Base-by-base conservation (phyloP, 2,329 filamentous ascomycete species). In the Fonsecaea multimorphosa region DNA sequence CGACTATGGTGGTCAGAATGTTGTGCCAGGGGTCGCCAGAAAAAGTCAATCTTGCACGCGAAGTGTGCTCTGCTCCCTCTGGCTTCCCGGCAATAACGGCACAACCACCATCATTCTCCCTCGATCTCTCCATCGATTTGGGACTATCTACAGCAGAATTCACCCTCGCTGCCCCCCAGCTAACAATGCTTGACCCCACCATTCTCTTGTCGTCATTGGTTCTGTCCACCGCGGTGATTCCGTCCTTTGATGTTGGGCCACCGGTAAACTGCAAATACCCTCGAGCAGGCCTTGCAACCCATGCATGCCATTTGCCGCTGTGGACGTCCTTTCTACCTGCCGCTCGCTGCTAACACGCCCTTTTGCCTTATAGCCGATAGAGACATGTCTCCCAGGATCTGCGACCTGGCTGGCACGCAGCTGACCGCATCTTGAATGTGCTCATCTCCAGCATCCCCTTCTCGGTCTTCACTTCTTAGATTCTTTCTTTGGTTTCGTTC, bases 61-160 rank as follows among this genome's bases (percentile, higher is more conserved):
- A 60, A 38, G 19, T 22, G 38, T 46, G 16, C 27, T 52, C 52
- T 58, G 52, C 57, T 65, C 51, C 29, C 31, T 46, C 27, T 54
- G 12, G 14, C 58, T 24, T 24, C 27, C 44, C 64, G 64, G 64
- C 64, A 66, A 66, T 57, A 66, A 59, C 64, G 64, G 64, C 64
- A 66, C 64, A 54, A 29, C 31, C 19, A 55, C 38, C 32, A 49
- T 62, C 58, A 53, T 53, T n/a, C 6, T 5, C 22, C 29, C 19
- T 19, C 46, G 7, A 58, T 58, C 61, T 58, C 44, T 64, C 54
- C 54, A 64, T 64, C 61, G 44, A 9, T 29, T 22, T 46, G 29
- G 9, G 8, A 46, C 29, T 49, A 49, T 49, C 8, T 12, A n/a
- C 44, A 49, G 32, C 59, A 46, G n/a, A 46, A 55, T 11, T 3